A percentile compares a stretch with the other conserved stretches of the same genome.
phyloP scores from a whole-genome alignment of 768 basidiomycete species.

The Porpolomopsis calyptriformis region DNA sequence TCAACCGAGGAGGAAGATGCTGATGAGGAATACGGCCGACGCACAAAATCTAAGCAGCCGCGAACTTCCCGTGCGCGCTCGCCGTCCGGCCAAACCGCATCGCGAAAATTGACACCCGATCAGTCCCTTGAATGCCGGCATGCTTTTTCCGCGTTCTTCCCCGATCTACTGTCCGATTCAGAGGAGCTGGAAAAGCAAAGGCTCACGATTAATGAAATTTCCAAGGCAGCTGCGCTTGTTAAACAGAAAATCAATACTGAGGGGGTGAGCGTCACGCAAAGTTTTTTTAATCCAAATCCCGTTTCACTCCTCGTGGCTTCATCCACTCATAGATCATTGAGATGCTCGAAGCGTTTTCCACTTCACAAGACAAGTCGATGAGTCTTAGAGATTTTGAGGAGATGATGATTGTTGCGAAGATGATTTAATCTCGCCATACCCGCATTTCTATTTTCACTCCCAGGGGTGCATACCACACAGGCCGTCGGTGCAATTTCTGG shows the following conservation, averaged over 20 bases:
- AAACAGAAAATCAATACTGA: constrained; percentile 64
- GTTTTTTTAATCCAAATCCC: constrained; percentile 5
- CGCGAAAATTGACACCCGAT: constrained; percentile 31
- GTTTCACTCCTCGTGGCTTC: background rate
- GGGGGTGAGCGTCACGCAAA: constrained; percentile 39
- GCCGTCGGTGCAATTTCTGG: no score
- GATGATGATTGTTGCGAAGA: constrained; percentile 59
- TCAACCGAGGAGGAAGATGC: constrained; percentile 18
- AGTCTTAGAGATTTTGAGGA: constrained; percentile 56
- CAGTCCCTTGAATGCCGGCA: constrained; percentile 45
- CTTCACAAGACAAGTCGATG: constrained; percentile 58
- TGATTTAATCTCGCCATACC: constrained; percentile 41
- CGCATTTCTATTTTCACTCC: no score
- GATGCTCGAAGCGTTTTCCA: constrained; percentile 72
- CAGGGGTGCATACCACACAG: no score
- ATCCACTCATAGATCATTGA: constrained; percentile 47
- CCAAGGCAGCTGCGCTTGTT: constrained; percentile 46
- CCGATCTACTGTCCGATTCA: constrained; percentile 28
- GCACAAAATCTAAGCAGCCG: constrained; percentile 20
- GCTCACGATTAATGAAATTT: constrained; percentile 60
- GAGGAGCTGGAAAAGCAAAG: constrained; percentile 38
- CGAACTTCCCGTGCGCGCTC: constrained; percentile 2
- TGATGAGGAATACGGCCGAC: constrained; percentile 13
- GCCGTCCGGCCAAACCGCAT: constrained; percentile 2
- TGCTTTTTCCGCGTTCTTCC: constrained; percentile 69